Evolutionary conservation across 1,284 basidiomycete species (phyloP), one percentile per base, ranked within the genome.

Genomic region (Tetrapyrgos nigripes): DNA sequence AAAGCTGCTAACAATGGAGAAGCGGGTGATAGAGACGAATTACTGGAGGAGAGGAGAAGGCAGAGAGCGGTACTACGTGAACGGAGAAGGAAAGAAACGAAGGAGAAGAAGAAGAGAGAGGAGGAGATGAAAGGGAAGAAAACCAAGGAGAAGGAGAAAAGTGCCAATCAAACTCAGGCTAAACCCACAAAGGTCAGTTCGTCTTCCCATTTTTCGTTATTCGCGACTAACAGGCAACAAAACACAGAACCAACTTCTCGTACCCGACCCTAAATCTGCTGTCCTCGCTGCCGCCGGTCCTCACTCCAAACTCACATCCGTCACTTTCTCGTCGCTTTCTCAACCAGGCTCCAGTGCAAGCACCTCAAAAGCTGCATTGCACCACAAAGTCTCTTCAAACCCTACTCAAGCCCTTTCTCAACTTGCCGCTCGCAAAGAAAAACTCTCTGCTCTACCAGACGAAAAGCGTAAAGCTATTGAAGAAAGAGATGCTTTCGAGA

Each of bases 401-500:
- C 92, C 94, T 1, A 76, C 86, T 10, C 91, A 93, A 68, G 95
- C 95, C 0, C 85, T 98, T 17, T 83, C 85, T 2, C 91, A 96
- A 65, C 83, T 97, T 24, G 76, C 85, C 13, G 81, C 86, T 45
- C 87, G 88, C 50, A 91, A 92, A 68, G 86, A 88, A 63, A 89
- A 89, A 67, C 76, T 96, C 1, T 86, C 88, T 0, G 69, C 81
- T 1, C 68, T 96, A 65, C 87, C 92, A 0, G 90, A 89, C 53
- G 93, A 94, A 47, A 92, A 93, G 71, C 85, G 92, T 21, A 89
- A 91, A 67, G 81, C 81, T 50, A 82, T 87, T 5, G 86, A 92
- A 70, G 93, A 95, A 70, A 82, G 82, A 59, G 89, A 94, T 59
- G 85, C 88, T 65, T 97, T 94, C 93, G 86, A 87, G 54, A 96